These are phyloP conservation scores for Cutaneotrichosporon arboriforme DNA, from an alignment of 1,284 basidiomycete genomes.

Conservation along the genomic window DNA sequence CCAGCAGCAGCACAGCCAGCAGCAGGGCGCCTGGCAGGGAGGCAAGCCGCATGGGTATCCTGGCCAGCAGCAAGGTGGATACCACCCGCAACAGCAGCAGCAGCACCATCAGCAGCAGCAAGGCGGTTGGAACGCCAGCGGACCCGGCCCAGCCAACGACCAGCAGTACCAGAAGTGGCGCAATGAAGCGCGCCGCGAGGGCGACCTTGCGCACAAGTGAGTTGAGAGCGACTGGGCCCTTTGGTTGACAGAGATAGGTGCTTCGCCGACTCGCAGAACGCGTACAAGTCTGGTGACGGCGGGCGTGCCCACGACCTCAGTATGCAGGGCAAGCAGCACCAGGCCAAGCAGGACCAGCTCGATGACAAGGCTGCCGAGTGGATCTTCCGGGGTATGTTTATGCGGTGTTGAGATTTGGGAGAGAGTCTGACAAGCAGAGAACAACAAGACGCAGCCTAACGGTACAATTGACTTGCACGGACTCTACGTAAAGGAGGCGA, in stretches of 20 bases:
- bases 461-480: constrained; percentile 86
- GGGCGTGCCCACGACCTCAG: constrained; percentile 77
- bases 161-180: constrained; percentile 62
- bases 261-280: constrained; percentile 42
- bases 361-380: constrained; percentile 82
- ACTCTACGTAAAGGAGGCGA: constrained; percentile 88
- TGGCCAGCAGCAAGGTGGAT: constrained; percentile 16
- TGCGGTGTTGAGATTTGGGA: not conserved
- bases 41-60: constrained; percentile 17
- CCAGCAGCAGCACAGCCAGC: constrained; percentile 18
- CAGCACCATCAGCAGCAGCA: constrained; percentile 8
- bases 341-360: constrained; percentile 69
- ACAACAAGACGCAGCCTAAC: constrained; percentile 67
- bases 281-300: constrained; percentile 59
- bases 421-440: constrained; percentile 54
- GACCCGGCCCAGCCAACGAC: constrained; percentile 6
- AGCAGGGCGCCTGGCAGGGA: constrained; percentile 16
- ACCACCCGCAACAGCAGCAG: constrained; percentile 7
- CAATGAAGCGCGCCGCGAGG: constrained; percentile 65
- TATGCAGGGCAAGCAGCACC: constrained; percentile 74
- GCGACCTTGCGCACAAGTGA: constrained; percentile 50
- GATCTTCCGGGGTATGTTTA: constrained; percentile 69
- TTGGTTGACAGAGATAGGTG: constrained; percentile 18
- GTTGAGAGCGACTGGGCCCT: not conserved
- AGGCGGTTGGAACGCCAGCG: not conserved